Base-by-base conservation (phyloP, 1,284 basidiomycete genomes). In the Blastosporella zonata region DNA sequence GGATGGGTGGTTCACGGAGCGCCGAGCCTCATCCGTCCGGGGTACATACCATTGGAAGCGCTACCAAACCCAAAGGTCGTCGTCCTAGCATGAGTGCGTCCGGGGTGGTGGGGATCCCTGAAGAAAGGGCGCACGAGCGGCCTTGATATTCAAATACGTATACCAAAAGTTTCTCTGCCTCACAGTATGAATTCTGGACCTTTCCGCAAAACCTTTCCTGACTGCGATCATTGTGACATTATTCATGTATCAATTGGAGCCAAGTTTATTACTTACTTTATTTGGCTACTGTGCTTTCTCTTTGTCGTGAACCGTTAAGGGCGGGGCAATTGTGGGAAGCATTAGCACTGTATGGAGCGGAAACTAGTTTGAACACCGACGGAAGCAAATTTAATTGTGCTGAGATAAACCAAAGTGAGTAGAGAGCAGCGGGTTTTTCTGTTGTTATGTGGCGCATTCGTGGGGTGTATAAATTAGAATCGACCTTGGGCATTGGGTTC, bases 41-140 rank as follows among this genome's bases (percentile, higher is more conserved):
- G 29, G 45, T 50, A 31, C 36, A 55, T 9, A 43, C 56, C 41
- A 18, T 8, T 39, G 56, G 59, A 34, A 56, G 62, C n/a, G 70
- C 65, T 15, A 56, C 70, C 55, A 73, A 70, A 60, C 60, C 58
- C 20, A 79, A 74, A 63, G 70, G 62, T 43, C 70, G 75, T 61
- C 65, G 74, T 49, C 44, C 69, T 60, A 77, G 74, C 50, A 59
- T 66, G 28, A 69, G 67, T 51, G 73, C 67, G 13, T 55, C 60
- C 17, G 55, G 52, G 29, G 57, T 29, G 41, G 60, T 55, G 12
- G 49, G 46, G 3, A 53, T 57, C 18, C 37, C 47, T 13, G 59
- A 58, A 27, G 57, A 57, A 56, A 48, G 54, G 43, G 53, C 55
- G 34, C 53, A 55, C 31, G 43, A 45, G 39, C 47, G 49, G 40